Evolutionary conservation across 805 yeast species (phyloP).

Genomic region (baker's yeast (Saccharomyces cerevisiae)): DNA sequence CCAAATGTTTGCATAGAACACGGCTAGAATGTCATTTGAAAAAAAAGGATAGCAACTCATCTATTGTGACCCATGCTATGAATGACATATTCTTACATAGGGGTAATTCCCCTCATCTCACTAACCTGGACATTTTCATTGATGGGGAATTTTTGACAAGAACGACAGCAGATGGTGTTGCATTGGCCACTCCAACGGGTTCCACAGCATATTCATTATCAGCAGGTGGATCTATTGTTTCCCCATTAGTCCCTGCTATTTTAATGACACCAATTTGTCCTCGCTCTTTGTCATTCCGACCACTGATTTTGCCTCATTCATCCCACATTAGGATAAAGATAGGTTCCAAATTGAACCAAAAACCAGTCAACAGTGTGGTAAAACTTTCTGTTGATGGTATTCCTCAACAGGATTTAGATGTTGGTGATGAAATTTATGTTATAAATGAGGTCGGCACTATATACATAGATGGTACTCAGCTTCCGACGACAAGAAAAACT

Average conservation of each 20-base stretch:
- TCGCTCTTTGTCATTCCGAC: constrained; percentile 81
- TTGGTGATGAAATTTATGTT: constrained; percentile 76
- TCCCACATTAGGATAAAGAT: constrained; percentile 64
- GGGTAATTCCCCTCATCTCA: constrained; percentile 79
- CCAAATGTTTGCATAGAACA: constrained; percentile 66
- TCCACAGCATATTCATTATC: constrained; percentile 87
- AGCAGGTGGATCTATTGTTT: constrained; percentile 89
- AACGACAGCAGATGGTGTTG: constrained; percentile 87
- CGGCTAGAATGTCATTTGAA: constrained; percentile 71
- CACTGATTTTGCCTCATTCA: constrained; percentile 69
- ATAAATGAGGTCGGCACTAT: constrained; percentile 58
- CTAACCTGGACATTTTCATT: constrained; percentile 74
- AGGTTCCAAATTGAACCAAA: constrained; percentile 38
- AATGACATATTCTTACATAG: constrained; percentile 85
- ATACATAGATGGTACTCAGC: constrained; percentile 41
- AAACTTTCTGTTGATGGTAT: constrained; percentile 80
- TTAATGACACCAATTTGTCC: constrained; percentile 89
- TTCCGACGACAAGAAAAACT: constrained; percentile 32
- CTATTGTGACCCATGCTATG: constrained; percentile 56
- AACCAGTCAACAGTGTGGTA: constrained; percentile 34
- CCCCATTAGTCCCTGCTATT: constrained; percentile 78
- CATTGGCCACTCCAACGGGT: constrained; percentile 86
- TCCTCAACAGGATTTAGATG: constrained; percentile 55
- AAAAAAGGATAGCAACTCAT: constrained; percentile 23
- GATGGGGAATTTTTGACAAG: constrained; percentile 80